Evolutionary conservation across 73 alveolate genomes (phyloP).

Genomic region (Urostyla sp.): DNA sequence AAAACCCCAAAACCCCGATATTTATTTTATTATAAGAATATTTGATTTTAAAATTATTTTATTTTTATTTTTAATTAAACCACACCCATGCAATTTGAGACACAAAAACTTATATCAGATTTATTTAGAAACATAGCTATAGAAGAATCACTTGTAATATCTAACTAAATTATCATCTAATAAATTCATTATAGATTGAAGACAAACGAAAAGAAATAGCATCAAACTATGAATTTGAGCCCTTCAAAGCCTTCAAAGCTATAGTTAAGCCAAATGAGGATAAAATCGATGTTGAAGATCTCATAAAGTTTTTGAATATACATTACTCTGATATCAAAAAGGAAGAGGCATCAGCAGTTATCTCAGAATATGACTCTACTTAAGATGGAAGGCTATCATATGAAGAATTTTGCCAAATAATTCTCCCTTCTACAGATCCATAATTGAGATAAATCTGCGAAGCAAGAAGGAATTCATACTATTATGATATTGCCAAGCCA

Average conservation of each 20-base stretch:
- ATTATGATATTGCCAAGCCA: neutral
- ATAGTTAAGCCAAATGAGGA: neutral
- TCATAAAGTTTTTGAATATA: neutral
- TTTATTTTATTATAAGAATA: too few species aligned
- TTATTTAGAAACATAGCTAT: too few species aligned
- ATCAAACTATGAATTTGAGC: slow-evolving; percentile 17
- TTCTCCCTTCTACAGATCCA: slow-evolving; percentile 35
- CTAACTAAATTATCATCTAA: neutral
- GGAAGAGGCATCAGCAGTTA: slow-evolving; percentile 8
- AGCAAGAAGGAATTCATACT: neutral
- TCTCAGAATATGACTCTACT: slow-evolving; percentile 46
- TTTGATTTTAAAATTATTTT: too few species aligned
- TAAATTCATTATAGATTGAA: slow-evolving; percentile 11
- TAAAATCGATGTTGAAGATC: neutral
- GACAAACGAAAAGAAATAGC: slow-evolving; percentile 12
- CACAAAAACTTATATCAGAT: too few species aligned
- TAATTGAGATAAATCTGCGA: neutral
- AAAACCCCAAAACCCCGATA: too few species aligned
- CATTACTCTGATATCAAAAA: neutral
- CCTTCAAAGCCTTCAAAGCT: slow-evolving; percentile 29
- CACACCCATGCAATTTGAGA: too few species aligned
- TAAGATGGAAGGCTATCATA: slow-evolving; percentile 8
- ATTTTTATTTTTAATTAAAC: too few species aligned
- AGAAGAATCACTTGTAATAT: slow-evolving; percentile 20
- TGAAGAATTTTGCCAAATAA: slow-evolving; percentile 7